Evolutionary conservation across 179 eudicot species (phyloP), one percentile per base, ranked within the genome.

Genomic region (Amaranthus tricolor): DNA sequence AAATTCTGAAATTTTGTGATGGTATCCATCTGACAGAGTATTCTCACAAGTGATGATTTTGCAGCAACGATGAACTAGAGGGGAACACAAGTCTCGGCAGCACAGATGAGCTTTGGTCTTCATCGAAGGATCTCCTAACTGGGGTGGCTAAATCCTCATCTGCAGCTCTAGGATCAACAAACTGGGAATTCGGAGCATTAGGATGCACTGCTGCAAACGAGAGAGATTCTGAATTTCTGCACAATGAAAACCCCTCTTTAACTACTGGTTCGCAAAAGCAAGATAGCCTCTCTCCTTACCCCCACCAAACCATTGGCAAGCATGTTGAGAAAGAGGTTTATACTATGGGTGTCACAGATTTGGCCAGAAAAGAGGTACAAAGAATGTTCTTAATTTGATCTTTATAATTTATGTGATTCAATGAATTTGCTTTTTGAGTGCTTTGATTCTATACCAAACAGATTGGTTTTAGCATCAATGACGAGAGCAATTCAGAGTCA

Each of bases 31-130:
- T 89, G 80, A 83, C 89, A 56, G 69, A 79, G 77, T 83, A 84
- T 89, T 86, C 91, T 84, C 88, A 86, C 92, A 89, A 86, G 91
- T 88, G 89, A 79, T 77, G 74, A 84, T 85, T 85, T 89, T 89
- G 87, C 96, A 93, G 94, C 79, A 86, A 86, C 64, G 86, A 81
- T 61, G 91, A 89, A 67, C 71, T 86, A 71, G 90, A 84, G 82
- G 94, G 89, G 68, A 85, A 76, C 71, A 51, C 82, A 72, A 83
- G 86, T 77, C 88, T 86, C 79, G 86, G 85, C 31, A 81, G 84
- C 78, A 59, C 84, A 62, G 85, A 91, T 76, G 88, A 81, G 82
- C 76, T 86, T 44, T 91, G 97, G 97, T 74, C 88, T 24, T 81
- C 94, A 68, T 84, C 89, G 66, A 86, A 86, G 81, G 89, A 86